phyloP scores from a whole-genome alignment of 176 grass and related monocot genomes.

The Elymus sibiricus region DNA sequence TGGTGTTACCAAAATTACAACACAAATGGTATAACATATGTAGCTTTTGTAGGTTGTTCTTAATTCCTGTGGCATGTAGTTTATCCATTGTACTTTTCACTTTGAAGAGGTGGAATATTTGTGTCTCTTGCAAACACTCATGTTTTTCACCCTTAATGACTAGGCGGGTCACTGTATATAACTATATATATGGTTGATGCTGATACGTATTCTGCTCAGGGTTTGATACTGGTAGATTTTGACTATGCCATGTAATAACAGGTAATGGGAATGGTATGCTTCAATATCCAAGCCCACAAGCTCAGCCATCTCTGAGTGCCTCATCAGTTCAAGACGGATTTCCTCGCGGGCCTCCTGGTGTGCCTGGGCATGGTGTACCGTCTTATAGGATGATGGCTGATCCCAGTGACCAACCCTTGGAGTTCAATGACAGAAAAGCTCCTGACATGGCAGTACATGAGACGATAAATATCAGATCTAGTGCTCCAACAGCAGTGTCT shows the following conservation, averaged over 20 bases:
- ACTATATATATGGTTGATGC: background rate
- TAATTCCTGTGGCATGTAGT: slow-evolving; percentile 6
- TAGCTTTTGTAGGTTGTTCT: background rate
- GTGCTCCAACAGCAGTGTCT: slow-evolving; percentile 32
- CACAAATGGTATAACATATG: background rate
- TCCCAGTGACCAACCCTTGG: slow-evolving; percentile 60
- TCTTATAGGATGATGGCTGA: slow-evolving; percentile 37
- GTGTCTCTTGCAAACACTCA: background rate
- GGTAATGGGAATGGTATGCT: slow-evolving; percentile 44
- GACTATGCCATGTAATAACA: slow-evolving; percentile 38
- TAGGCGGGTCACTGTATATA: background rate
- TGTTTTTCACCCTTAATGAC: background rate
- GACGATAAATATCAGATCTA: slow-evolving; percentile 39
- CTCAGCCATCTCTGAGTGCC: slow-evolving; percentile 27
- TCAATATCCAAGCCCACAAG: slow-evolving; percentile 47
- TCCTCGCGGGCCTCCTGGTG: slow-evolving; percentile 18
- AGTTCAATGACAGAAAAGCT: slow-evolving; percentile 53
- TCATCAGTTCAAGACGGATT: slow-evolving; percentile 72
- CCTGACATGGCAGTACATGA: slow-evolving; percentile 46
- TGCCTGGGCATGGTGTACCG: slow-evolving; percentile 35
- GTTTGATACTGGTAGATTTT: slow-evolving; percentile 16
- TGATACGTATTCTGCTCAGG: background rate
- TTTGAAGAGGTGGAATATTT: background rate
- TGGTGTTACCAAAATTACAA: background rate
- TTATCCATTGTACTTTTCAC: background rate